A percentile compares a stretch with the other conserved stretches of the same genome.
These are phyloP conservation scores for Lolium perenne DNA, from an alignment of 176 grass and related monocot genomes.

Conservation along the genomic window DNA sequence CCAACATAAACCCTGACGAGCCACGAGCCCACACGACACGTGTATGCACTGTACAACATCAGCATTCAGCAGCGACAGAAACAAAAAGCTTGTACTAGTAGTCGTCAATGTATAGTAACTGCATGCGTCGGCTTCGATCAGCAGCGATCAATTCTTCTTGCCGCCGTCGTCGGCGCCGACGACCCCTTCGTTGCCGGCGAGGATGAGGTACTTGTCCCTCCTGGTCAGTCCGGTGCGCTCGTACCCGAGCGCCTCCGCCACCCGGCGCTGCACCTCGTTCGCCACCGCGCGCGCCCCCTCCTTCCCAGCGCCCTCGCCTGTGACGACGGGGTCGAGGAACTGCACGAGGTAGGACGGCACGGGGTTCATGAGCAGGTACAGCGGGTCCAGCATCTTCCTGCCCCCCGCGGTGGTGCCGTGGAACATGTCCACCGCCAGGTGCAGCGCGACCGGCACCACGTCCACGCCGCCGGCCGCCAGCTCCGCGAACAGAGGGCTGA, in stretches of 20 bases:
- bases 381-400: slow-evolving; percentile 67
- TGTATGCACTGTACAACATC: background rate
- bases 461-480: slow-evolving; percentile 36
- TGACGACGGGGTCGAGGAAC: slow-evolving; percentile 51
- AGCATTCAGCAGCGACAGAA: background rate
- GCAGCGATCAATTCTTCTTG: background rate
- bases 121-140: background rate
- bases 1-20: background rate
- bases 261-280: slow-evolving; percentile 68
- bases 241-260: slow-evolving; percentile 64
- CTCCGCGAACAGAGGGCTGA: slow-evolving; percentile 83
- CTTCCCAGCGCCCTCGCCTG: background rate
- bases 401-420: slow-evolving; percentile 80
- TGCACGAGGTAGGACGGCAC: slow-evolving; percentile 55
- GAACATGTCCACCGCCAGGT: slow-evolving; percentile 64
- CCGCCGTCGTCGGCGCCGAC: slow-evolving; percentile 31
- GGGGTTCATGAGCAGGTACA: slow-evolving; percentile 71
- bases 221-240: slow-evolving; percentile 74
- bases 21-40: background rate
- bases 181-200: slow-evolving; percentile 80
- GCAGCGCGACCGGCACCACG: slow-evolving; percentile 70
- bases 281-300: slow-evolving; percentile 54
- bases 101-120: background rate
- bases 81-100: background rate
- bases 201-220: slow-evolving; percentile 93